Evolutionary conservation across 441 rosid genomes (phyloP).

Genomic region (Omphalea diandra): DNA sequence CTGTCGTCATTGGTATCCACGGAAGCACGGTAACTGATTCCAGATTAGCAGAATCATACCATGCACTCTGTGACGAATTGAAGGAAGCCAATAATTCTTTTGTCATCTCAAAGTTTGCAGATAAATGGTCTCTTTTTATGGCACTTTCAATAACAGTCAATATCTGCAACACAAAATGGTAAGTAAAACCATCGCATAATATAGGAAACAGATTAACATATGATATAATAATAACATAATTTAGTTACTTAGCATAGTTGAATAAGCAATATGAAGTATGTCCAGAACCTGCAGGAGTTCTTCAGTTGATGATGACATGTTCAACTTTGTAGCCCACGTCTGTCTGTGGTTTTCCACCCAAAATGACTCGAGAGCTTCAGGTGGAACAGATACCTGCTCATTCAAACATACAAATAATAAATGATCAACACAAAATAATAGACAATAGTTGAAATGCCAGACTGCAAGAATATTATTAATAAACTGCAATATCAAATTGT

Average conservation of each 20-base stretch:
- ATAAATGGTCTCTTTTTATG: slow-evolving; percentile 60
- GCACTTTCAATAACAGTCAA: slow-evolving; percentile 76
- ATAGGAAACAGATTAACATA: background rate
- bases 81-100: slow-evolving; percentile 56
- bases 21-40: slow-evolving; percentile 60
- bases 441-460: background rate
- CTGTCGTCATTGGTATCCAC: slow-evolving; percentile 84
- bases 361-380: slow-evolving; percentile 74
- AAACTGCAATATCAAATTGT: slow-evolving; percentile 1
- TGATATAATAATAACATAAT: background rate
- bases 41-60: slow-evolving; percentile 28
- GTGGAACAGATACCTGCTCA: slow-evolving; percentile 73
- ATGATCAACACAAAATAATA: slow-evolving; percentile 1
- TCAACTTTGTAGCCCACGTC: slow-evolving; percentile 60
- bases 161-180: slow-evolving; percentile 43
- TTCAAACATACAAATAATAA: slow-evolving; percentile 16
- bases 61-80: slow-evolving; percentile 16
- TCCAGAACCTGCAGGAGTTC: slow-evolving; percentile 69
- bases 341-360: slow-evolving; percentile 66
- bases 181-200: slow-evolving; percentile 4
- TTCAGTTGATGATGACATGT: slow-evolving; percentile 55
- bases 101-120: slow-evolving; percentile 67
- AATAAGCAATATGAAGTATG: background rate
- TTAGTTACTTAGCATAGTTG: background rate
- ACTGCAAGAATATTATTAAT: background rate